A percentile compares a stretch with the other conserved stretches of the same genome.
These are phyloP conservation scores for Camptophora hylomeconis DNA, from an alignment of 2,329 filamentous ascomycete genomes.

Conservation along the genomic window DNA sequence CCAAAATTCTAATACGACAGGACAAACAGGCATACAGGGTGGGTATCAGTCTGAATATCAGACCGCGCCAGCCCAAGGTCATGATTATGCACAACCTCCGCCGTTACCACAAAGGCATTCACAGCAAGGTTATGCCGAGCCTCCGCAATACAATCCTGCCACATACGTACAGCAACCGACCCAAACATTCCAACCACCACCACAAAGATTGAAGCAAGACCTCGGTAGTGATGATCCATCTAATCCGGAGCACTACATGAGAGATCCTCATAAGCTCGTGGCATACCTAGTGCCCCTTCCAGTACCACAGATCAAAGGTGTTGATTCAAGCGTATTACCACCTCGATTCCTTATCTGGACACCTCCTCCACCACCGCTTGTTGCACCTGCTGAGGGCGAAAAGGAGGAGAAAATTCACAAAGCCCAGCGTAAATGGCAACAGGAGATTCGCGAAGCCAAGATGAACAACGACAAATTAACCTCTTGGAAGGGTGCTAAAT, in stretches of 20 bases:
- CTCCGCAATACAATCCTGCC: no score
- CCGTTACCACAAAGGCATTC: no score
- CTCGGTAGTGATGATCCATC: constrained; percentile 18
- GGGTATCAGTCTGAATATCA: no score
- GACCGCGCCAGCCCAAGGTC: no score
- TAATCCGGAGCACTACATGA: constrained; percentile 27
- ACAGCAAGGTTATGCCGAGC: no score
- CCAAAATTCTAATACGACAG: no score
- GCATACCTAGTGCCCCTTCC: constrained; percentile 34
- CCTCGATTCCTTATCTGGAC: constrained; percentile 33
- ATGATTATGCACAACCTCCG: no score
- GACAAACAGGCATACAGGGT: no score
- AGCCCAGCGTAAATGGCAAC: constrained; percentile 32
- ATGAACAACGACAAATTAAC: constrained; percentile 26
- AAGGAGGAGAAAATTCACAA: constrained; percentile 31
- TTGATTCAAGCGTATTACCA: constrained; percentile 22
- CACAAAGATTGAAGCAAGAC: constrained; percentile 10
- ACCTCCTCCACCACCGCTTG: constrained; percentile 29
- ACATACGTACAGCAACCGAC: no score
- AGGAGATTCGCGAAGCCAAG: constrained; percentile 32
- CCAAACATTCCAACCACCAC: constrained; percentile 11
- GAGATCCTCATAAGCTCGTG: constrained; percentile 29
- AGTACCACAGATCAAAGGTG: constrained; percentile 25
- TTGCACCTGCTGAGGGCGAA: constrained; percentile 26
- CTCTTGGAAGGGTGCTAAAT: constrained; percentile 31